Percentiles rank a stretch among this genome's conserved stretches.
These are phyloP conservation scores for Bruguiera sexangula DNA, from an alignment of 345 rosid genomes.

Conservation along the genomic window DNA sequence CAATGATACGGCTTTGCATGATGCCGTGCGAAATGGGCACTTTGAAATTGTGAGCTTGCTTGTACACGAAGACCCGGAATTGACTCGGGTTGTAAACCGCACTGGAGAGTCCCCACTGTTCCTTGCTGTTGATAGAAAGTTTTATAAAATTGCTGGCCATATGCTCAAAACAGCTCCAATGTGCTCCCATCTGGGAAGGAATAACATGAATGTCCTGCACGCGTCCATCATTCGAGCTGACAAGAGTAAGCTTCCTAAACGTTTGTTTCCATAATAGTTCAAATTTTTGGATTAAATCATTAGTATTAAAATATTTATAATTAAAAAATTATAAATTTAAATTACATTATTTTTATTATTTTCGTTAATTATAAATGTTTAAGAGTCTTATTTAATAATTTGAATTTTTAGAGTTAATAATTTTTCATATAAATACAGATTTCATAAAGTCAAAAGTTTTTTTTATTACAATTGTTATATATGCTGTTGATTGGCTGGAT, in stretches of 20 bases:
- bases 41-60: slow-evolving; percentile 9
- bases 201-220: slow-evolving; percentile 22
- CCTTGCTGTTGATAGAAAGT: slow-evolving; percentile 23
- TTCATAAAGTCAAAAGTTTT: no score
- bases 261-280: not conserved
- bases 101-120: slow-evolving; percentile 23
- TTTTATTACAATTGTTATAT: no score
- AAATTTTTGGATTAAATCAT: no score
- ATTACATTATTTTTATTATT: no score
- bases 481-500: no score
- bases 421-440: no score
- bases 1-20: slow-evolving; percentile 24
- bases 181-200: slow-evolving; percentile 15
- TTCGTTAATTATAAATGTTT: no score
- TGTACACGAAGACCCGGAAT: slow-evolving; percentile 13
- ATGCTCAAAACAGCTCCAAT: slow-evolving; percentile 12
- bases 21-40: slow-evolving; percentile 19
- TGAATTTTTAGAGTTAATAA: no score
- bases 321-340: no score
- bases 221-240: slow-evolving; percentile 19
- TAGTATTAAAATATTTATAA: no score
- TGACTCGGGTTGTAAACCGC: not conserved
- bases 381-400: no score
- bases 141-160: not conserved
- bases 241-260: not conserved